These are phyloP conservation scores for Fusarium sp. DNA, from an alignment of 2,329 filamentous ascomycete species.

Conservation along the genomic window DNA sequence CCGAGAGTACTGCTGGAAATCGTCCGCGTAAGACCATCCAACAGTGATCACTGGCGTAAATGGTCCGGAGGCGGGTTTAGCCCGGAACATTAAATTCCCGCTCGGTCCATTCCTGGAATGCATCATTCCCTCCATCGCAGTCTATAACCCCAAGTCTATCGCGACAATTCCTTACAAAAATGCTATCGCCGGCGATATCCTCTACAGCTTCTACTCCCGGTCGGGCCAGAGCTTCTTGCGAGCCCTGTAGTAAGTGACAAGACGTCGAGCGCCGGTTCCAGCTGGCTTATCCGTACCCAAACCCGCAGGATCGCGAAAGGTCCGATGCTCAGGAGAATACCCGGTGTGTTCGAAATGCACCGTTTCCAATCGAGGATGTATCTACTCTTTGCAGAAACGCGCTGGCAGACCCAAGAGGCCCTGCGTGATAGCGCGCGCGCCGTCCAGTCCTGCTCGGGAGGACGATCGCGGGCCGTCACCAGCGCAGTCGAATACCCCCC, in stretches of 20 bases:
- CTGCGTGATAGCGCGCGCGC: background rate
- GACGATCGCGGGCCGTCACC: background rate
- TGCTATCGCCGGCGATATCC: background rate
- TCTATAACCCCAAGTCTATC: background rate
- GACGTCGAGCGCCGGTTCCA: background rate
- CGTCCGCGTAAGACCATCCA: background rate
- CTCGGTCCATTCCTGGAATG: background rate
- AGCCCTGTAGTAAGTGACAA: background rate
- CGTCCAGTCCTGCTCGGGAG: background rate
- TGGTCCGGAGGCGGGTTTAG: background rate
- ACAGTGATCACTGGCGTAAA: background rate
- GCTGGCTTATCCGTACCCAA: background rate
- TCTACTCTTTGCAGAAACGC: background rate
- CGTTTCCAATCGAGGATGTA: background rate
- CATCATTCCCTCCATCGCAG: background rate
- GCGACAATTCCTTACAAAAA: background rate
- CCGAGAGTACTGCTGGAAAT: background rate
- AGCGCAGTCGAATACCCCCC: background rate
- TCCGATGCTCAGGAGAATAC: conserved; percentile 4
- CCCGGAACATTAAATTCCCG: background rate
- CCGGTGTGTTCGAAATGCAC: background rate
- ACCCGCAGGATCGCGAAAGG: background rate
- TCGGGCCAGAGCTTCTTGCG: background rate
- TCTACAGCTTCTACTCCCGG: background rate
- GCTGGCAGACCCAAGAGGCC: background rate